A percentile compares a stretch with the other conserved stretches of the same genome.
phyloP scores from a whole-genome alignment of 176 grass and related monocot species.

The Aegilops tauschii region DNA sequence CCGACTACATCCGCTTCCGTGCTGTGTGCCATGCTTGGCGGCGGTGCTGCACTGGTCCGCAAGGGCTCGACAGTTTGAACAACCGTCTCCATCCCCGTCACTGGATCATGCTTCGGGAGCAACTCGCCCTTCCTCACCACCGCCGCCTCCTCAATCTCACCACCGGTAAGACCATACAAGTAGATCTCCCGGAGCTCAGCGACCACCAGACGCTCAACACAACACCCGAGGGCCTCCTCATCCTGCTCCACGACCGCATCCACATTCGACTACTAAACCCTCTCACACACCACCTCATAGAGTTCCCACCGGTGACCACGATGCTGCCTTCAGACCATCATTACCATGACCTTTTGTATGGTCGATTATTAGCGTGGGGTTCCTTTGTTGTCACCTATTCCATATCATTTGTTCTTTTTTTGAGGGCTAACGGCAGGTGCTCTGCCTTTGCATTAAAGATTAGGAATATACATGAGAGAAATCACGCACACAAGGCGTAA shows the following conservation, averaged over 20 bases:
- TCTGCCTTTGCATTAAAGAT: too few relatives aligned
- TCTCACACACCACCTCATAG: neutral
- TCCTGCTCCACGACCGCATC: neutral
- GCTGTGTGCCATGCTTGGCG: neutral
- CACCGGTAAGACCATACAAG: neutral
- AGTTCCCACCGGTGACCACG: neutral
- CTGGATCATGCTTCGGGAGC: neutral
- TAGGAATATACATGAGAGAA: too few relatives aligned
- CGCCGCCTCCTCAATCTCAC: neutral
- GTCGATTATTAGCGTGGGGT: neutral
- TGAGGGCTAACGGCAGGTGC: too few relatives aligned
- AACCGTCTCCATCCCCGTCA: neutral
- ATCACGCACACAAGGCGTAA: too few relatives aligned
- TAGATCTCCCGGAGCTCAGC: neutral
- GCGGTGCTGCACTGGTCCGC: neutral
- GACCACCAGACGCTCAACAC: neutral
- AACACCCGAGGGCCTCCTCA: neutral
- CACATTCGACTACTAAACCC: neutral
- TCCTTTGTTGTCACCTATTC: neutral
- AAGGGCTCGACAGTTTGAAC: neutral
- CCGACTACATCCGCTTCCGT: neutral
- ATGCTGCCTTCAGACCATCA: neutral
- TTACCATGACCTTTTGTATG: too few relatives aligned
- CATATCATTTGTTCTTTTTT: too few relatives aligned
- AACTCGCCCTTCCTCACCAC: rapidly evolving